A percentile compares a stretch with the other conserved stretches of the same genome.
phyloP scores from a whole-genome alignment of 192 early-diverging fungal species.

The Funneliformis geosporum region DNA sequence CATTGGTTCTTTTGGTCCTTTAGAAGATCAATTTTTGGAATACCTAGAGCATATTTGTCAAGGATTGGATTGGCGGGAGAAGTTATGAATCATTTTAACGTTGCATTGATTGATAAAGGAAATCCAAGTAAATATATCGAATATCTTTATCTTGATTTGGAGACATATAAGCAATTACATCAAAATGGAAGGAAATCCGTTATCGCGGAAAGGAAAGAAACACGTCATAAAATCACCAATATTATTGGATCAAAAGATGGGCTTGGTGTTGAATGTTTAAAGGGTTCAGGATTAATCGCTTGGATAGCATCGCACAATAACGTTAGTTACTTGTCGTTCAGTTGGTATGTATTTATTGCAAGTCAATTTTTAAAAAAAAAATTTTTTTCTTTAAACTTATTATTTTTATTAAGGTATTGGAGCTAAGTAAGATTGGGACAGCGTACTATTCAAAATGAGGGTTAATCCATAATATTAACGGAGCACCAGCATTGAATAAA shows the following conservation, averaged over 20 bases:
- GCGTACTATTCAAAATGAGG: conserved; percentile 95
- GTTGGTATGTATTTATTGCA: conserved; percentile 62
- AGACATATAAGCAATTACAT: conserved; percentile 65
- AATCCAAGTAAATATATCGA: conserved; percentile 89
- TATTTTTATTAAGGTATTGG: conserved; percentile 65
- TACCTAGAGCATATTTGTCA: conserved; percentile 88
- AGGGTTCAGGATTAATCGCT: conserved; percentile 96
- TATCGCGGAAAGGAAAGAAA: conserved; percentile 73
- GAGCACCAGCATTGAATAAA: conserved; percentile 96
- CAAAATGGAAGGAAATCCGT: conserved; percentile 68
- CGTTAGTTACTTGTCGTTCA: conserved; percentile 95
- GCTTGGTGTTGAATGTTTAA: conserved; percentile 96
- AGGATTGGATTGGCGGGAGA: conserved; percentile 90
- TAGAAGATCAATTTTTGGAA: conserved; percentile 94
- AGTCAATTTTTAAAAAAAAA: background rate
- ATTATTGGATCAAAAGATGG: conserved; percentile 88
- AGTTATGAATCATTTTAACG: conserved; percentile 80
- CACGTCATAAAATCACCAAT: conserved; percentile 79
- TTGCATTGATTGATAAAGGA: conserved; percentile 79
- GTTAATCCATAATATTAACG: conserved; percentile 97
- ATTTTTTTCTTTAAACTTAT: background rate
- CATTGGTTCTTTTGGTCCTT: conserved; percentile 98
- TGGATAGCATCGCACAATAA: conserved; percentile 93
- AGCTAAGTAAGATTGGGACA: conserved; percentile 97
- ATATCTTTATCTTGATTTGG: conserved; percentile 86